Percentiles rank a stretch among this genome's conserved stretches.
phyloP scores from a whole-genome alignment of 768 basidiomycete species.

The Auricularia heimuer region DNA sequence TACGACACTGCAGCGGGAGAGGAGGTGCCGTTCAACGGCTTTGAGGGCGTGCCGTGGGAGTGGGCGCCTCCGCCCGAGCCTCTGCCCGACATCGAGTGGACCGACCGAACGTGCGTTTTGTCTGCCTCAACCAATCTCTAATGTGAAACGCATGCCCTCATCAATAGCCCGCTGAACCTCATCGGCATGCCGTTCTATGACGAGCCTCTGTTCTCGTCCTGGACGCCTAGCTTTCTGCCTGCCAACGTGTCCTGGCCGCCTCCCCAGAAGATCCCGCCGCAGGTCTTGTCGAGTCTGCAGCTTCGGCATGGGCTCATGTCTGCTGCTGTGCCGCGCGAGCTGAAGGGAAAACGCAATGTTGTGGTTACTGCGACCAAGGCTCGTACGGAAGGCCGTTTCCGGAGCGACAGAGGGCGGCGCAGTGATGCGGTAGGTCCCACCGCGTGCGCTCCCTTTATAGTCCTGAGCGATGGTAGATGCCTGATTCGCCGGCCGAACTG shows the following conservation, averaged over 20 bases:
- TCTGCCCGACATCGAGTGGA: conserved; percentile 70
- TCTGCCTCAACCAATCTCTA: background rate
- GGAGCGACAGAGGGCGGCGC: conserved; percentile 62
- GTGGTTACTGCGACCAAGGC: conserved; percentile 37
- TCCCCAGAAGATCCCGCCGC: conserved; percentile 67
- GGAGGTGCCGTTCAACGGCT: conserved; percentile 74
- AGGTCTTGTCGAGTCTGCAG: conserved; percentile 70
- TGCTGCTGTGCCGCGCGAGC: conserved; percentile 76
- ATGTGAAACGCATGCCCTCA: background rate
- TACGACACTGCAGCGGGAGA: conserved; percentile 45
- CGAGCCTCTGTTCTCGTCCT: conserved; percentile 58
- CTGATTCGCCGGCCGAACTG: conserved; percentile 43
- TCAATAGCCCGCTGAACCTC: conserved; percentile 66
- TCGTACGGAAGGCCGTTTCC: conserved; percentile 61
- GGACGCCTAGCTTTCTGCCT: conserved; percentile 45
- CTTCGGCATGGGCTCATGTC: conserved; percentile 86
- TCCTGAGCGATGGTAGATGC: background rate
- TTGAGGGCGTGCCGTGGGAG: conserved; percentile 75
- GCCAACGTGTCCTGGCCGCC: conserved; percentile 46
- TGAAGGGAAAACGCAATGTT: conserved; percentile 77
- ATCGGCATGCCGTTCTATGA: conserved; percentile 86
- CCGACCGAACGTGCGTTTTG: conserved; percentile 52
- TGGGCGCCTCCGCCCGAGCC: conserved; percentile 71
- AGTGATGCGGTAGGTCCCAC: conserved; percentile 33
- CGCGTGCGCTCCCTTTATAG: background rate